phyloP scores from a whole-genome alignment of 768 basidiomycete species.

The Termitomyces sp. region DNA sequence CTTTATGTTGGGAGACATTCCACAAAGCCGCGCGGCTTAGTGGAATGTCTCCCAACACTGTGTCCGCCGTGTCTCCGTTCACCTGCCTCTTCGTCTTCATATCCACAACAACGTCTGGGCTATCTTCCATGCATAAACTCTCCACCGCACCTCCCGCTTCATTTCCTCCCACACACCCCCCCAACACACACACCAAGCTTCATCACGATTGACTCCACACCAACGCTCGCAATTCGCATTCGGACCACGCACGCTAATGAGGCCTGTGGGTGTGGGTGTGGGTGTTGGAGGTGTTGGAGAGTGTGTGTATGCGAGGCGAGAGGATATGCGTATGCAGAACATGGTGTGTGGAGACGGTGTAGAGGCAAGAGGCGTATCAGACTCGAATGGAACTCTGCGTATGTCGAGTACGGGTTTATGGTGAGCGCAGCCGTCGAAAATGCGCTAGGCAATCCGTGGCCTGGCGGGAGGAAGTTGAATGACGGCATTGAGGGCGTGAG shows the following conservation, averaged over 20 bases:
- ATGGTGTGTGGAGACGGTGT: not conserved
- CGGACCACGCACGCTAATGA: too few species aligned
- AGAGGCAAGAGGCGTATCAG: not conserved
- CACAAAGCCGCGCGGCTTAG: too few species aligned
- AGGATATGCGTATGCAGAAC: not conserved
- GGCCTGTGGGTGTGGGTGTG: not conserved
- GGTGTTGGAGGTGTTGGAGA: not conserved
- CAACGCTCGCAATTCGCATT: not conserved
- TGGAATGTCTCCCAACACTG: too few species aligned
- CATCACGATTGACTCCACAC: too few species aligned
- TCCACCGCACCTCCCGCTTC: too few species aligned
- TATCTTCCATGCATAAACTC: too few species aligned
- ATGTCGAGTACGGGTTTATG: not conserved
- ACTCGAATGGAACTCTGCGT: not conserved
- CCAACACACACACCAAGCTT: too few species aligned
- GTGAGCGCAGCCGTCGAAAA: not conserved
- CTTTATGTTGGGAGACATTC: too few species aligned
- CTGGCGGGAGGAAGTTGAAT: conserved; percentile 55
- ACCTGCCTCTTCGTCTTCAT: not conserved
- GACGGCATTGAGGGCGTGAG: conserved; percentile 98
- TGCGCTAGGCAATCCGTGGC: not conserved
- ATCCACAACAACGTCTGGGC: not conserved
- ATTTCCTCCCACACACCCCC: conserved; percentile 8
- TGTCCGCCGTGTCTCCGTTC: not conserved
- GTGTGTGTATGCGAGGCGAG: not conserved